Percentiles rank a stretch among this genome's conserved stretches.
These are phyloP conservation scores for Pseudonitzschia delicatissima DNA, from an alignment of 108 stramenopile species.

Conservation along the genomic window DNA sequence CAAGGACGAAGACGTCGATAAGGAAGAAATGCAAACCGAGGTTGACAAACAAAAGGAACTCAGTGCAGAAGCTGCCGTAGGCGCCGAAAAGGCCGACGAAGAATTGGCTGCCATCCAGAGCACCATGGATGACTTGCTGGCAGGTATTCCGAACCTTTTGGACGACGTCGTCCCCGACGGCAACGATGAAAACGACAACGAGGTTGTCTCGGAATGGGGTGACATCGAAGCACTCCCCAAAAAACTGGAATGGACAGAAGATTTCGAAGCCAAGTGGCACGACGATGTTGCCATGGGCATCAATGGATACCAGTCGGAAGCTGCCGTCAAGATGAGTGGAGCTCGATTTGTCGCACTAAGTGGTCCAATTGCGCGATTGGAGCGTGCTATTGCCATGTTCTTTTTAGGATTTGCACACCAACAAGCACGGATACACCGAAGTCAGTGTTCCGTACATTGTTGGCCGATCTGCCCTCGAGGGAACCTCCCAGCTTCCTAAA, in stretches of 20 bases:
- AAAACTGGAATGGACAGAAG: constrained; percentile 72
- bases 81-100: constrained; percentile 50
- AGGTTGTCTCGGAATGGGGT: constrained; percentile 82
- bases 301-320: constrained; percentile 82
- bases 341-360: constrained; percentile 89
- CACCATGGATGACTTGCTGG: constrained; percentile 65
- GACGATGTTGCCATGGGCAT: constrained; percentile 90
- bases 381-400: constrained; percentile 92
- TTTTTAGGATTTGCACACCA: constrained; percentile 88
- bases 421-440: constrained; percentile 86
- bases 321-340: constrained; percentile 89
- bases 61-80: constrained; percentile 47
- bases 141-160: constrained; percentile 89
- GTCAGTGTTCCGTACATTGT: constrained; percentile 90
- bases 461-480: constrained; percentile 82
- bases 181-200: constrained; percentile 77
- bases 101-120: constrained; percentile 68
- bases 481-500: constrained; percentile 96
- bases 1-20: constrained; percentile 10
- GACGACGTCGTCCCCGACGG: constrained; percentile 92
- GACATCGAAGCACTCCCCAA: constrained; percentile 55
- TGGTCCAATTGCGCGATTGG: constrained; percentile 84
- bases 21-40: constrained; percentile 20
- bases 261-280: constrained; percentile 89
- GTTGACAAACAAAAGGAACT: constrained; percentile 60